Percentiles rank a stretch among this genome's conserved stretches.
Conservation (phyloP, 139 green algal species). For the Eudorina sp. region DNA sequence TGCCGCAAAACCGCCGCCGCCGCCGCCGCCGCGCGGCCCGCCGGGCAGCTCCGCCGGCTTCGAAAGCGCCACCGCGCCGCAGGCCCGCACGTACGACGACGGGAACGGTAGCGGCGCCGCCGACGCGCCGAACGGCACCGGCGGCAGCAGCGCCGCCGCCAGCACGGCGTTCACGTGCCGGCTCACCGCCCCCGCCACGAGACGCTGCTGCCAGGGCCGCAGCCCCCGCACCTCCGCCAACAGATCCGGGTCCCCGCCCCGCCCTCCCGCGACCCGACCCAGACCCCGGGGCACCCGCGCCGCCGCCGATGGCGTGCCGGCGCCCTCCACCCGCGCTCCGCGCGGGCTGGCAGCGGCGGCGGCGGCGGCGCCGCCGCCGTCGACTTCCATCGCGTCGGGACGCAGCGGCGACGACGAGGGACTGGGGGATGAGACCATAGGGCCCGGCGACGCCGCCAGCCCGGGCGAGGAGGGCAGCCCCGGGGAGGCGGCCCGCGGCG, state of each 20-base stretch:
- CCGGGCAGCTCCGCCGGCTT: not conserved
- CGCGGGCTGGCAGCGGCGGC: not conserved
- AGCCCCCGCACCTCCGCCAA: slow-evolving; percentile 14
- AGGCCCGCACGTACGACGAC: slow-evolving; percentile 3
- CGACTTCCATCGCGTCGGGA: slow-evolving; percentile 26
- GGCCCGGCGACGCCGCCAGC: not conserved
- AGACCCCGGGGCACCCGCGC: not conserved
- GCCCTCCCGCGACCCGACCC: not conserved
- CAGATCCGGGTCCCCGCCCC: not conserved
- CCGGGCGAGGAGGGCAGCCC: not conserved
- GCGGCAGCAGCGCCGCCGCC: slow-evolving; percentile 3
- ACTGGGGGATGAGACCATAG: not conserved
- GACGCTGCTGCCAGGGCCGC: slow-evolving; percentile 41
- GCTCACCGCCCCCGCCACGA: slow-evolving; percentile 20
- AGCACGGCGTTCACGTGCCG: slow-evolving; percentile 25
- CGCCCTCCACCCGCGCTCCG: not conserved
- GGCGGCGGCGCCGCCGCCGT: not conserved
- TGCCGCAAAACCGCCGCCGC: not conserved
- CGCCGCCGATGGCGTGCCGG: not conserved
- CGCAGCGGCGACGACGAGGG: slow-evolving; percentile 15
- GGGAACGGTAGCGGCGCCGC: slow-evolving; percentile 17
- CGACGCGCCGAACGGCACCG: slow-evolving; percentile 28
- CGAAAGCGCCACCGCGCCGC: not conserved
- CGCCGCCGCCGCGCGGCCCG: not conserved
- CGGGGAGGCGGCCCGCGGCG: not conserved